A percentile compares a stretch with the other conserved stretches of the same genome.
These are phyloP conservation scores for Plantago coronopus DNA, from an alignment of 305 asterid species.

Conservation along the genomic window DNA sequence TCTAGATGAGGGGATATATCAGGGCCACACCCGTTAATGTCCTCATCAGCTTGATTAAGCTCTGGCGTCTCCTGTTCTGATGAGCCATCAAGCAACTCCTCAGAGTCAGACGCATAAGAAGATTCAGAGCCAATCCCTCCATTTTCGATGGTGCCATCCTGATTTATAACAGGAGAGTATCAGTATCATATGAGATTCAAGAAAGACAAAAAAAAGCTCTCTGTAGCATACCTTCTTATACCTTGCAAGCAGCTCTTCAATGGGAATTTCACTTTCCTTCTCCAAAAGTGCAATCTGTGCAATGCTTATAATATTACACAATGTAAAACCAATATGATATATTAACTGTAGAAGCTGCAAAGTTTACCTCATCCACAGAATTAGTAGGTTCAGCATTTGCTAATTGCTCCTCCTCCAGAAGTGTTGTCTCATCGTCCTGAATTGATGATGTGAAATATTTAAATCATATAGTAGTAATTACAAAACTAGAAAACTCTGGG, in stretches of 20 bases:
- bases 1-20: slow-evolving; percentile 35
- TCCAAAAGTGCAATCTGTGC: slow-evolving; percentile 82
- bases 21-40: slow-evolving; percentile 36
- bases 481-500: too few species aligned
- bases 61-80: slow-evolving; percentile 40
- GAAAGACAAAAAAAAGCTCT: slow-evolving; percentile 24
- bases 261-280: slow-evolving; percentile 82
- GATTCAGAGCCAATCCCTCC: slow-evolving; percentile 44
- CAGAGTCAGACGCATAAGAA: slow-evolving; percentile 52
- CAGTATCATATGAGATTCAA: slow-evolving; percentile 23
- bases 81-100: slow-evolving; percentile 40
- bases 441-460: slow-evolving; percentile 8
- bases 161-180: slow-evolving; percentile 29
- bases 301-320: slow-evolving; percentile 27
- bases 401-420: slow-evolving; percentile 85
- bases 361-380: slow-evolving; percentile 58
- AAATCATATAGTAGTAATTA: neutral
- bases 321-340: slow-evolving; percentile 20
- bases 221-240: slow-evolving; percentile 75
- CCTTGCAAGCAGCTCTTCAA: slow-evolving; percentile 90
- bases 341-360: neutral
- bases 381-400: slow-evolving; percentile 61
- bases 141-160: slow-evolving; percentile 55
- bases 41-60: slow-evolving; percentile 37
- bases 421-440: slow-evolving; percentile 96